phyloP scores from a whole-genome alignment of 139 green algal genomes.

The Ettlia oleoabundans region DNA sequence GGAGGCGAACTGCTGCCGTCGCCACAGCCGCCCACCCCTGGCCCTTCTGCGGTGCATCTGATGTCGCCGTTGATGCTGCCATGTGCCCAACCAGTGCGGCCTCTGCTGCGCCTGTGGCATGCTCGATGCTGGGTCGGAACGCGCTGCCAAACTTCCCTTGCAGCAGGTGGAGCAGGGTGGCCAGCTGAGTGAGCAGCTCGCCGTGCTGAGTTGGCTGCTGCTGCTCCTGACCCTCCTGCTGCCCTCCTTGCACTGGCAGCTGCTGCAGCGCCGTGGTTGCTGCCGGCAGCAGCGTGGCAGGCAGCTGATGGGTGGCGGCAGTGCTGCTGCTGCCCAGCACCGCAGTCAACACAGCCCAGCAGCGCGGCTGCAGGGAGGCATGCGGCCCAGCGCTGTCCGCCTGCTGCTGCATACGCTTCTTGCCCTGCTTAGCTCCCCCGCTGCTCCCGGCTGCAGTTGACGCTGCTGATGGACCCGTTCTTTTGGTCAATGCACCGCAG shows the following conservation, averaged over 20 bases:
- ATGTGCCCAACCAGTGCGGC: conserved; percentile 5
- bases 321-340: conserved; percentile 16
- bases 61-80: background rate
- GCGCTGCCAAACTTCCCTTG: background rate
- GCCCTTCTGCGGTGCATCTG: no score
- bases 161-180: background rate
- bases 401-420: conserved; percentile 12
- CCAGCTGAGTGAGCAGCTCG: background rate
- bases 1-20: conserved; percentile 1
- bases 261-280: conserved; percentile 6
- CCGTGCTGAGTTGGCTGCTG: background rate
- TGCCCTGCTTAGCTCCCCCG: background rate
- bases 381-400: background rate
- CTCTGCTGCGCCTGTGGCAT: conserved; percentile 12
- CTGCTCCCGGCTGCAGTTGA: background rate
- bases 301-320: conserved; percentile 11
- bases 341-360: conserved; percentile 7
- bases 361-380: background rate
- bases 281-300: conserved; percentile 15
- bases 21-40: background rate
- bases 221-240: background rate
- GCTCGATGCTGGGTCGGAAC: conserved; percentile 32
- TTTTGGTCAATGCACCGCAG: conserved; percentile 8
- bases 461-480: background rate
- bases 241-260: background rate